Evolutionary conservation across 225 moss, liverwort and hornwort species (phyloP).

Genomic region (Thuidium tamariscinum): DNA sequence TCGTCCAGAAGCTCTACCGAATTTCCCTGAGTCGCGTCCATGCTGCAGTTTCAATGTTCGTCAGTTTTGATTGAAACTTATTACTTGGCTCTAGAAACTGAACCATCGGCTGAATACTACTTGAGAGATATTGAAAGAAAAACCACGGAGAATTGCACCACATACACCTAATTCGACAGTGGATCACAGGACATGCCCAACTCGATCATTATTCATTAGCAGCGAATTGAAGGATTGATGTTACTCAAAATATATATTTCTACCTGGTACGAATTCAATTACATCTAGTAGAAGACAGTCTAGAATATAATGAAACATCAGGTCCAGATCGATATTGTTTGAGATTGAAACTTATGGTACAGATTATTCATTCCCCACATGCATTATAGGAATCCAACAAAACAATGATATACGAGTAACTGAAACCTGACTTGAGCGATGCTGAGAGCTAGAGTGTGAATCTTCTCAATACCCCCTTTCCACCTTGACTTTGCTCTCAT

Average conservation of each 20-base stretch:
- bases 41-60: background rate
- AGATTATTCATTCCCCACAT: background rate
- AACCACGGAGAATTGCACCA: background rate
- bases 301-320: background rate
- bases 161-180: background rate
- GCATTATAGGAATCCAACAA: background rate
- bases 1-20: background rate
- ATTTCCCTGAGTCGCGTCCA: background rate
- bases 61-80: background rate
- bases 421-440: background rate
- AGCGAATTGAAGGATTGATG: background rate
- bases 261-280: background rate
- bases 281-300: background rate
- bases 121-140: background rate
- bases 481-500: background rate
- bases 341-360: background rate
- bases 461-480: background rate
- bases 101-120: background rate
- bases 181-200: background rate
- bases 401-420: background rate
- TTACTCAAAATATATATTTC: background rate
- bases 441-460: background rate
- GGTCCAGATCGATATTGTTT: background rate
- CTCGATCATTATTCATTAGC: too few relatives aligned
- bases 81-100: background rate